A percentile compares a stretch with the other conserved stretches of the same genome.
These are phyloP conservation scores for Phytophthora brassicae DNA, from an alignment of 352 stramenopile species.

Conservation along the genomic window DNA sequence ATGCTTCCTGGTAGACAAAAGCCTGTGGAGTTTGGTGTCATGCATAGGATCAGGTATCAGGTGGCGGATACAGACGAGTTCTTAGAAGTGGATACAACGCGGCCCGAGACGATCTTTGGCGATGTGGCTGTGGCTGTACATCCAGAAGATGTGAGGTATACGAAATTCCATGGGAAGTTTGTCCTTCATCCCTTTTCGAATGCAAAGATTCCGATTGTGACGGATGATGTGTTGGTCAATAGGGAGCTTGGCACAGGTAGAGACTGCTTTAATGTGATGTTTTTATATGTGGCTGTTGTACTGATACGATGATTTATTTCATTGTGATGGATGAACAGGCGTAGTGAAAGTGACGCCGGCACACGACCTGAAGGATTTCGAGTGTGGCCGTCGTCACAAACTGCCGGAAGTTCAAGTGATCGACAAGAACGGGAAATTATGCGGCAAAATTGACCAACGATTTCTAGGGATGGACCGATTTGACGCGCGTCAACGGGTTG, in stretches of 20 bases:
- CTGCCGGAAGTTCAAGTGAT: slow-evolving; percentile 85
- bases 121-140: slow-evolving; percentile 98
- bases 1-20: slow-evolving; percentile 69
- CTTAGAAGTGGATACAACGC: slow-evolving; percentile 96
- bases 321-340: slow-evolving; percentile 28
- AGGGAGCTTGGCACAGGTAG: slow-evolving; percentile 98
- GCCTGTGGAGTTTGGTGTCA: slow-evolving; percentile 83
- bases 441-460: slow-evolving; percentile 62
- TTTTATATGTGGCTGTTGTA: not conserved
- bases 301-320: not conserved
- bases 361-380: slow-evolving; percentile 99
- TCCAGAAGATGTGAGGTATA: slow-evolving; percentile 94
- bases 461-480: slow-evolving; percentile 97
- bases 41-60: slow-evolving; percentile 81
- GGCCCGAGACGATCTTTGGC: slow-evolving; percentile 98
- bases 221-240: slow-evolving; percentile 96
- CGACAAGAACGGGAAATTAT: slow-evolving; percentile 70
- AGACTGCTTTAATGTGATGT: slow-evolving; percentile 7
- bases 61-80: slow-evolving; percentile 60
- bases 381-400: slow-evolving; percentile 95
- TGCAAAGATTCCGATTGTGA: slow-evolving; percentile 93
- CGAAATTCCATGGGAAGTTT: slow-evolving; percentile 93
- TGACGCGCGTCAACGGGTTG: slow-evolving; percentile 89
- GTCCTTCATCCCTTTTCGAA: slow-evolving; percentile 95
- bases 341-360: slow-evolving; percentile 97